Percentiles rank a stretch among this genome's conserved stretches.
Evolutionary conservation across 116 monocot species (phyloP).

Genomic region (Trichopus zeylanicus): DNA sequence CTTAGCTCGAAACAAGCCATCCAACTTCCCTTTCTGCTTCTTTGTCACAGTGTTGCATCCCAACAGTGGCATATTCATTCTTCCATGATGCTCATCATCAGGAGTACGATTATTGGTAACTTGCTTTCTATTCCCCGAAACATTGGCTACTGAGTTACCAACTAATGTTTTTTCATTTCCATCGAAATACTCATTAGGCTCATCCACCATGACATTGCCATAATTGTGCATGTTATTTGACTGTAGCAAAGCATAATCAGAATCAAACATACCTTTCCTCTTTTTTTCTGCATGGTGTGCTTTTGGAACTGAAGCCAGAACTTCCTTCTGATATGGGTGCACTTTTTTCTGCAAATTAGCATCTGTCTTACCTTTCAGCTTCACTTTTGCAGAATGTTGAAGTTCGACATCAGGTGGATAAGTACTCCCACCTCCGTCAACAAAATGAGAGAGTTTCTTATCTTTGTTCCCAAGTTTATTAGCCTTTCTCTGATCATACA

Average conservation of each 20-base stretch:
- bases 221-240: slow-evolving; percentile 20
- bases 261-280: slow-evolving; percentile 12
- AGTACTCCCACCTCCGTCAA: neutral
- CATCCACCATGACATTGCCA: slow-evolving; percentile 19
- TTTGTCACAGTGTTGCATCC: slow-evolving; percentile 29
- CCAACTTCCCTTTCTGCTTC: slow-evolving; percentile 38
- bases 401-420: too few species aligned
- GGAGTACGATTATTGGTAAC: slow-evolving; percentile 5
- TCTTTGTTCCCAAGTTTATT: slow-evolving; percentile 28
- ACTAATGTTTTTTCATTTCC: slow-evolving; percentile 8
- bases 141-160: neutral
- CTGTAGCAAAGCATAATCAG: slow-evolving; percentile 11
- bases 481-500: slow-evolving; percentile 19
- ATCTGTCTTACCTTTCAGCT: slow-evolving; percentile 24
- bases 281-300: slow-evolving; percentile 22
- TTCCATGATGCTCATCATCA: slow-evolving; percentile 20
- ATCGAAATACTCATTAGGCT: slow-evolving; percentile 19
- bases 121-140: slow-evolving; percentile 13
- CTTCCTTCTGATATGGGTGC: slow-evolving; percentile 11
- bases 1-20: slow-evolving; percentile 15
- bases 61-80: slow-evolving; percentile 15
- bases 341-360: slow-evolving; percentile 17
- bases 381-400: slow-evolving; percentile 7
- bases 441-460: too few species aligned
- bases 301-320: slow-evolving; percentile 13